These are phyloP conservation scores for Coemansia sp. DNA, from an alignment of 192 early-diverging fungal genomes.

Conservation along the genomic window DNA sequence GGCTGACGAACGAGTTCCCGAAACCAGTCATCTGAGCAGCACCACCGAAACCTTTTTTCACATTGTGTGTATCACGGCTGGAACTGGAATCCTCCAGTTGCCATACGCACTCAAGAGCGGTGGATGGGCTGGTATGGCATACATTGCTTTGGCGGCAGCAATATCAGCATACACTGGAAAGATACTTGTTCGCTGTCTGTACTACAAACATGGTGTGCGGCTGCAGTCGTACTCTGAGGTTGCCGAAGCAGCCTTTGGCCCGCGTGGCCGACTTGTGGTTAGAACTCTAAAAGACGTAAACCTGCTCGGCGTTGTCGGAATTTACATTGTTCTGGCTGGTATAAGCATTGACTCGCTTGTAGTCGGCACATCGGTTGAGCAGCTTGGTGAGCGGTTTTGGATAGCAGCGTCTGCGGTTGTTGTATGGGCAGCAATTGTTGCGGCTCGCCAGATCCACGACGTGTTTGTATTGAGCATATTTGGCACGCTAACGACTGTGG, in stretches of 20 bases:
- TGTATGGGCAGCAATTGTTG: constrained; percentile 71
- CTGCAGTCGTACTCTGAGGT: constrained; percentile 66
- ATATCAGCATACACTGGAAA: constrained; percentile 73
- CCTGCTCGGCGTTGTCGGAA: constrained; percentile 64
- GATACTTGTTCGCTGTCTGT: constrained; percentile 72
- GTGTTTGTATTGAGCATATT: constrained; percentile 73
- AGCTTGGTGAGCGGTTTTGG: constrained; percentile 60
- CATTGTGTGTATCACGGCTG: constrained; percentile 71
- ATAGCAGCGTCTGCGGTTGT: constrained; percentile 62
- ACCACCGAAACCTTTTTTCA: constrained; percentile 48
- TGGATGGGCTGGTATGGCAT: constrained; percentile 75
- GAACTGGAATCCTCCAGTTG: constrained; percentile 79
- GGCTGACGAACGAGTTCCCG: background rate
- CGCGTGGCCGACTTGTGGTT: constrained; percentile 58
- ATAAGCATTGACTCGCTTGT: constrained; percentile 66
- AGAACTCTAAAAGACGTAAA: constrained; percentile 61
- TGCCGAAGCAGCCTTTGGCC: constrained; percentile 72
- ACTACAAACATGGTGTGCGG: constrained; percentile 63
- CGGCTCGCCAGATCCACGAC: constrained; percentile 77
- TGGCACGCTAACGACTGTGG: constrained; percentile 71
- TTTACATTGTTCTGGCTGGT: constrained; percentile 76
- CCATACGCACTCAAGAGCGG: constrained; percentile 74
- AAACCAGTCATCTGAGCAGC: constrained; percentile 21
- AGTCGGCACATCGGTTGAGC: constrained; percentile 28
- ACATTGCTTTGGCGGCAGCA: constrained; percentile 68